Percentiles rank a stretch among this genome's conserved stretches.
Conservation (phyloP, 177 flowering plant species). For the Telopea speciosissima region DNA sequence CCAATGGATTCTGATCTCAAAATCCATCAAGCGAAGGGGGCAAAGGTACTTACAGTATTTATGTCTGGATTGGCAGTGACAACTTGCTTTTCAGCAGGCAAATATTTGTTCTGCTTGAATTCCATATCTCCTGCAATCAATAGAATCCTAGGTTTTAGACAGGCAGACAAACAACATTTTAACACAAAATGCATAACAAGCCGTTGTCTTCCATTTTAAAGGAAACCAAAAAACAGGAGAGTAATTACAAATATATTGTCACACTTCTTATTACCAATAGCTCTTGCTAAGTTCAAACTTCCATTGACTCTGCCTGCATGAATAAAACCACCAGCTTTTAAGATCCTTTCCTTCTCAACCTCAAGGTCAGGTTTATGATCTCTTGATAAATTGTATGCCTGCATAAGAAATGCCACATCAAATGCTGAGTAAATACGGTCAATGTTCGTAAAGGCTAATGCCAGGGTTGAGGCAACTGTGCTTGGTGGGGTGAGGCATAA, state of each 20-base stretch:
- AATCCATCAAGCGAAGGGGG: not conserved
- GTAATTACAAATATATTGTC: conserved; percentile 5
- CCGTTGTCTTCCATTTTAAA: no score
- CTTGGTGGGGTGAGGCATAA: no score
- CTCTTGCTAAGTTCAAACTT: conserved; percentile 92
- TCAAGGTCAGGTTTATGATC: conserved; percentile 99
- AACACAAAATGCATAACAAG: no score
- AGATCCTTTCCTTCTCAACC: conserved; percentile 81
- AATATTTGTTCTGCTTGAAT: conserved; percentile 93
- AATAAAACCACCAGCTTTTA: conserved; percentile 96
- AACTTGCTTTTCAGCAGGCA: conserved; percentile 89
- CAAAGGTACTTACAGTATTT: conserved; percentile 41
- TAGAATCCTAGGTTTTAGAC: not conserved
- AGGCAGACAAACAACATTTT: not conserved
- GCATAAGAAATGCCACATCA: conserved; percentile 15
- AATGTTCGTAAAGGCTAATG: no score
- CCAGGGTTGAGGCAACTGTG: no score
- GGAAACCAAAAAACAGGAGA: not conserved
- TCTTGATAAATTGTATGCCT: conserved; percentile 95
- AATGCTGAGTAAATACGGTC: not conserved
- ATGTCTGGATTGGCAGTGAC: conserved; percentile 98
- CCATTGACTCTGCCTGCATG: conserved; percentile 99
- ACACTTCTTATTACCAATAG: conserved; percentile 59
- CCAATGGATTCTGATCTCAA: no score
- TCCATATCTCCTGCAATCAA: conserved; percentile 86